Evolutionary conservation across 192 early-diverging fungal genomes (phyloP).

Genomic region (Blastocladiella britannica): DNA sequence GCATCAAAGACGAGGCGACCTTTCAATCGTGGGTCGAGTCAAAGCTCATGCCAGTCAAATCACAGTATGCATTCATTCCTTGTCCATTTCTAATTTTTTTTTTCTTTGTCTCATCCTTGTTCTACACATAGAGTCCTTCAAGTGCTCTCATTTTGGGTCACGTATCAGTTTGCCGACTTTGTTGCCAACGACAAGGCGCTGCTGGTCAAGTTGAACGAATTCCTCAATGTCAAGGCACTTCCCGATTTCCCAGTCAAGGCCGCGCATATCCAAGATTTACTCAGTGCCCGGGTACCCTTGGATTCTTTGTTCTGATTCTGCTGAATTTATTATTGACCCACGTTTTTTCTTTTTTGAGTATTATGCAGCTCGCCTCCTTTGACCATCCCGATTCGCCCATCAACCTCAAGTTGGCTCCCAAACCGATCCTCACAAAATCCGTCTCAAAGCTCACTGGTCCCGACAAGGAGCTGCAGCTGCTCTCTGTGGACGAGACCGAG

Average conservation of each 20-base stretch:
- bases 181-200: constrained; percentile 1
- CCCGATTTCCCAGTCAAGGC: constrained; percentile 1
- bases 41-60: not conserved
- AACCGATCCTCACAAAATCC: not conserved
- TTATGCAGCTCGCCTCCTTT: too few relatives aligned
- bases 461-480: too few relatives aligned
- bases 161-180: constrained; percentile 1
- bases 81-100: not conserved
- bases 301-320: too few relatives aligned
- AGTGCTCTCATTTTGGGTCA: constrained; percentile 1
- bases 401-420: not conserved
- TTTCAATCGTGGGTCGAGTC: not conserved
- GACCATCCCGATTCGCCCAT: not conserved
- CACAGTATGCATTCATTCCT: not conserved
- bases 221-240: not conserved
- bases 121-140: not conserved
- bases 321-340: too few relatives aligned
- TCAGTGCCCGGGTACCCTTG: too few relatives aligned
- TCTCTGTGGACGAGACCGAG: constrained; percentile 1
- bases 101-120: not conserved
- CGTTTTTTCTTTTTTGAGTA: too few relatives aligned
- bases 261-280: not conserved
- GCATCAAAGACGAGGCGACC: not conserved
- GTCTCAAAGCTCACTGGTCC: too few relatives aligned
- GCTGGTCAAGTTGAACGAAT: not conserved